Evolutionary conservation across 345 rosid species (phyloP), one percentile per base, ranked within the genome.

Genomic region (Bruguiera gymnorhiza): DNA sequence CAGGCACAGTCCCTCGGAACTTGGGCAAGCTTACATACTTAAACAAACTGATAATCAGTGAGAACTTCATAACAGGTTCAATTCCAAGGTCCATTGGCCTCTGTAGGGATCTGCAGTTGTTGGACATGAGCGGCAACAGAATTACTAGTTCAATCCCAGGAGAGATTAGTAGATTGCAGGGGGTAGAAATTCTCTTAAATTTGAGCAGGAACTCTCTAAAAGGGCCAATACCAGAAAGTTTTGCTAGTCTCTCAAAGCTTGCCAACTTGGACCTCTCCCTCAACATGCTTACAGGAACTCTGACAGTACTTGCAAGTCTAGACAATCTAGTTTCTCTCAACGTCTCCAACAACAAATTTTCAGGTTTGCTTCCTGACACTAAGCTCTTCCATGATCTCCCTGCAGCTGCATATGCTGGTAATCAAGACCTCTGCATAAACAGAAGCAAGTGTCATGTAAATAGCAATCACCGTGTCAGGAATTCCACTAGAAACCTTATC

Each of bases 241-340:
- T 86, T 67, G 53, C 85, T 1, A 77, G 75, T 68, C 86, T 89
- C 37, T 85, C 89, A 23, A 89, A 85, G 67, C 86, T 89, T 23
- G 86, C 89, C 63, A 81, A 78, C 60, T 75, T 89, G 63, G 94
- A 89, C n/a, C 74, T 89, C 54, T 86, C 91, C 50, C 80, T 84
- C 76, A 86, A 89, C 73, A 70, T 13, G 72, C 80, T 89, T 65
- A 72, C 83, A 19, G 91, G 91, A 67, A 72, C 70, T 18, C 79
- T 86, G 32, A 68, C 36, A 23, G 80, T 72, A 24, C 64, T 86
- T 3, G 80, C 79, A 19, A 73, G 61, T 66, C 91, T 86, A 48
- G 83, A 86, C 66, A 89, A 86, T 72, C 91, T 86, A 62, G 89
- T 86, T 60, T 85, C 84, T 37, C 74, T 89, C 29, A 77, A 89